Conservation (phyloP, 2,329 filamentous ascomycete genomes). For the Cryphonectria nitschkei region DNA sequence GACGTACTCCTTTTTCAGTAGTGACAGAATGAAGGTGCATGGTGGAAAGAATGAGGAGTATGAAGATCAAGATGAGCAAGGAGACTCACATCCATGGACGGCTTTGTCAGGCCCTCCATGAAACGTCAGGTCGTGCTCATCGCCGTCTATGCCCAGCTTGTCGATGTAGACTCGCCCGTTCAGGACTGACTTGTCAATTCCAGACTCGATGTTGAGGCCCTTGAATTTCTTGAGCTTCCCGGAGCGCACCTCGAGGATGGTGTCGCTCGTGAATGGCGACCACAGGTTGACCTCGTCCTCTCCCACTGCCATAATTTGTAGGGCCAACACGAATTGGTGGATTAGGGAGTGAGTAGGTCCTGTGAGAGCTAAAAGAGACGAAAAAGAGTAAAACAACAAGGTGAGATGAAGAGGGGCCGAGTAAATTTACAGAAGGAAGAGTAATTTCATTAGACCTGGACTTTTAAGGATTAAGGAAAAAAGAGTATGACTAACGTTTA, state of each 20-base stretch:
- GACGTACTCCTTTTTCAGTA: background rate
- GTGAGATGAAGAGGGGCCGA: background rate
- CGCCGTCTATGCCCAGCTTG: slow-evolving; percentile 56
- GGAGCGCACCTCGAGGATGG: slow-evolving; percentile 59
- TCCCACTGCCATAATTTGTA: slow-evolving; percentile 15
- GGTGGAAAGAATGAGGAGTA: no score
- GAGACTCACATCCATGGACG: slow-evolving; percentile 56
- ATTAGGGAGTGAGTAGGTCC: background rate
- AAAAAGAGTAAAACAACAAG: background rate
- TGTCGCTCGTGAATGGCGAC: slow-evolving; percentile 51
- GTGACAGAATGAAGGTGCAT: no score
- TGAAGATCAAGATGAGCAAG: background rate
- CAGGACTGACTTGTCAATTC: slow-evolving; percentile 58
- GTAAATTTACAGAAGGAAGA: background rate
- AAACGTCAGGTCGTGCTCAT: slow-evolving; percentile 65
- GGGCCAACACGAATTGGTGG: background rate
- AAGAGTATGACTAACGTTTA: background rate
- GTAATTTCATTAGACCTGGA: no score
- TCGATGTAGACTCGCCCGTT: slow-evolving; percentile 50
- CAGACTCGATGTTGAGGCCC: slow-evolving; percentile 54
- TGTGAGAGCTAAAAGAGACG: background rate
- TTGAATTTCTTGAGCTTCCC: slow-evolving; percentile 60
- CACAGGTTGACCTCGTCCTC: slow-evolving; percentile 41
- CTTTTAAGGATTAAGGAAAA: background rate
- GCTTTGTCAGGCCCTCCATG: slow-evolving; percentile 69